Evolutionary conservation across 768 basidiomycete species (phyloP), one percentile per base, ranked within the genome.

Genomic region (Trametes gibbosa): DNA sequence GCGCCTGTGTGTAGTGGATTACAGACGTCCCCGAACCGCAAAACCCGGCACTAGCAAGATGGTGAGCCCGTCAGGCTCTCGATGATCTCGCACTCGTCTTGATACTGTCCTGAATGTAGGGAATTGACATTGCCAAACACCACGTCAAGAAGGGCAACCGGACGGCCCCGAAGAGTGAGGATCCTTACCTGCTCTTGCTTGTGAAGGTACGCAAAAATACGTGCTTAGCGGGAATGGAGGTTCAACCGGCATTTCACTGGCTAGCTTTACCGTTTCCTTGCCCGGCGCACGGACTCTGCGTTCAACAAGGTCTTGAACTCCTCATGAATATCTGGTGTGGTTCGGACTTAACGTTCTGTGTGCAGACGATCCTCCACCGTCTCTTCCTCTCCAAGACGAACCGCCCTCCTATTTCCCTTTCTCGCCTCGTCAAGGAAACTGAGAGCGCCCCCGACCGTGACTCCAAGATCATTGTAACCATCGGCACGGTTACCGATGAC

Each of bases 91-190:
- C 35, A 16, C 42, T 21, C 19, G 27, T 37, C 61, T 59, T 8
- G 62, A 60, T 37, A 51, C 23, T 39, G 23, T 41, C 49, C 42
- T 24, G 21, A 50, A 7, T 50, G 14, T 73, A 92, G 95, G 95
- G 94, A 88, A 96, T 97, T 78, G 95, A 97, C 80, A 85, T 98
- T 78, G 82, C 83, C 75, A 79, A 82, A 77, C 96, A 98, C 84
- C 96, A 99, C 87, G 95, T 97, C 87, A 96, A 91, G 88, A 98
- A 97, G 85, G 86, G 95, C 68, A 80, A 85, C 72, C 87, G 97
- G 65, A 90, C 90, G 67, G 92, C 92, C 63, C 97, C 97, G 75
- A 92, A 92, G 83, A 96, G 93, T 76, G 93, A 98, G 90, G 97
- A 99, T 78, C 96, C 96, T 17, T 98, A 99, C 81, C 85, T 99